Percentiles rank a stretch among this genome's conserved stretches.
Evolutionary conservation across 345 rosid genomes (phyloP).

Genomic region (Clausena lansium): DNA sequence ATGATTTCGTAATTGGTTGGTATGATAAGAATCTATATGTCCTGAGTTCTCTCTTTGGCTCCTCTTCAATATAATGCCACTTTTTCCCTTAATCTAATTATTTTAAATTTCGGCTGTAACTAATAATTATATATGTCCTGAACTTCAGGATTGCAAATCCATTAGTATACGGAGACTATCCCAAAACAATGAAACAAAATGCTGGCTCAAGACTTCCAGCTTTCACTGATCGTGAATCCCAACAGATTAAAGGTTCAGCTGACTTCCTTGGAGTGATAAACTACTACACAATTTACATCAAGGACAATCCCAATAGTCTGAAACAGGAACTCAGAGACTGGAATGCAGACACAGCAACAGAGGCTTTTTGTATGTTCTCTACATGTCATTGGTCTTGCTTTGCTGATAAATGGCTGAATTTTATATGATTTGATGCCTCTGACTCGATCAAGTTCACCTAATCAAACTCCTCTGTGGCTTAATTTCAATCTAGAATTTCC

Average conservation of each 20-base stretch:
- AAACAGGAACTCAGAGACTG: conserved; percentile 33
- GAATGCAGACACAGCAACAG: conserved; percentile 31
- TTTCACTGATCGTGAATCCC: conserved; percentile 54
- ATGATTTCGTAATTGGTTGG: conserved; percentile 49
- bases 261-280: conserved; percentile 61
- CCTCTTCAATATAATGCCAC: not conserved
- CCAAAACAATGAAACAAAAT: conserved; percentile 53
- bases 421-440: not conserved
- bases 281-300: conserved; percentile 28
- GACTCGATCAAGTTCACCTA: not conserved
- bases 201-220: conserved; percentile 65
- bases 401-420: not conserved
- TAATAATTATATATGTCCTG: not conserved
- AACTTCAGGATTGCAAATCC: conserved; percentile 61
- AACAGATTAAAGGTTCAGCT: conserved; percentile 54
- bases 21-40: conserved; percentile 21
- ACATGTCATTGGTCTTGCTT: not conserved
- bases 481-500: not conserved
- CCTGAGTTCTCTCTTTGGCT: not conserved
- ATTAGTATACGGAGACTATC: conserved; percentile 74
- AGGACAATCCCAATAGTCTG: conserved; percentile 29
- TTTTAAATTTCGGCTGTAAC: not conserved
- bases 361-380: conserved; percentile 21
- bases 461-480: not conserved
- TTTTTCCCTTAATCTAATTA: not conserved